A percentile compares a stretch with the other conserved stretches of the same genome.
These are phyloP conservation scores for Fomitopsis schrenkii DNA, from an alignment of 1,284 basidiomycete genomes.

Conservation along the genomic window DNA sequence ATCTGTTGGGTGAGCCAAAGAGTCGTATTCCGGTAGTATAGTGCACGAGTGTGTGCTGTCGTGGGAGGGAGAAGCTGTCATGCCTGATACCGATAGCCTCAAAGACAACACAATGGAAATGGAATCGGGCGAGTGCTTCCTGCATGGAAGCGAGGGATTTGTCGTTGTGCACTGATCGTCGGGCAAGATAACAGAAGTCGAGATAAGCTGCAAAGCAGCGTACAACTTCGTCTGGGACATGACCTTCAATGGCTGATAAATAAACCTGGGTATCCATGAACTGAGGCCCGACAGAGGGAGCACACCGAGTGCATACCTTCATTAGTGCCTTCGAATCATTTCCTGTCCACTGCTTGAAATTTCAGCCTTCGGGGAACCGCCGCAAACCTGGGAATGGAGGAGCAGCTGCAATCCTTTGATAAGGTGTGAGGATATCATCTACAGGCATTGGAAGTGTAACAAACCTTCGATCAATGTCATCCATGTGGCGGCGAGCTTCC, in stretches of 20 bases:
- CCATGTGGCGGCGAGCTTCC: background rate
- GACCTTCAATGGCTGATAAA: too few relatives aligned
- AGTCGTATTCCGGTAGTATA: constrained; percentile 14
- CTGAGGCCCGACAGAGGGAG: too few relatives aligned
- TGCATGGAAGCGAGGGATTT: background rate
- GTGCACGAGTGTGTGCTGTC: constrained; percentile 11
- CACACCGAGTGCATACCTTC: constrained; percentile 10
- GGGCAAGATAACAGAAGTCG: constrained; percentile 15
- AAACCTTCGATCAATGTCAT: constrained; percentile 19
- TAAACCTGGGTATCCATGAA: too few relatives aligned
- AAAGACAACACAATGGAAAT: background rate
- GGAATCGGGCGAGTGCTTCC: constrained; percentile 6
- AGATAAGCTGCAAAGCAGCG: constrained; percentile 10
- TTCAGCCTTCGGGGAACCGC: constrained; percentile 12
- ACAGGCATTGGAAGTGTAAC: background rate
- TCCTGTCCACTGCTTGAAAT: constrained; percentile 22
- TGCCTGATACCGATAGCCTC: constrained; percentile 5
- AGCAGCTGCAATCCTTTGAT: background rate
- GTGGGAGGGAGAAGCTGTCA: constrained; percentile 12
- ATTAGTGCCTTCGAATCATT: constrained; percentile 21
- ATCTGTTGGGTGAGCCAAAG: constrained; percentile 19
- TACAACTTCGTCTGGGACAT: background rate
- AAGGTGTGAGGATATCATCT: background rate
- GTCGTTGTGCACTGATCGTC: constrained; percentile 3
- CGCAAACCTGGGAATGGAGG: constrained; percentile 15